These are phyloP conservation scores for Entomophthora muscae DNA, from an alignment of 371 early-diverging fungal genomes.

Conservation along the genomic window DNA sequence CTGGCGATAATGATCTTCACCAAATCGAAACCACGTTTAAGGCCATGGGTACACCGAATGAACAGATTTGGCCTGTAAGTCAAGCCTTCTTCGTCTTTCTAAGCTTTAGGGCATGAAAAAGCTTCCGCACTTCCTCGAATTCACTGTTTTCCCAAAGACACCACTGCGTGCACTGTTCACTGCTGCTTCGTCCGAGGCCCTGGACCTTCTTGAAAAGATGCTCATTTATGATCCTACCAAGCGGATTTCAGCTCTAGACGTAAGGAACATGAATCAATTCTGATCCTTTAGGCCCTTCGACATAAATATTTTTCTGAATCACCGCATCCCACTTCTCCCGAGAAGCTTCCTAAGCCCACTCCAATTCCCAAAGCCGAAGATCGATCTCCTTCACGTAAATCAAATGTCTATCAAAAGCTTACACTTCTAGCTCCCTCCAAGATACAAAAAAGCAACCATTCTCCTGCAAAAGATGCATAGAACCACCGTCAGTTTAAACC, in stretches of 20 bases:
- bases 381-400: background rate
- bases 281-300: conserved; percentile 32
- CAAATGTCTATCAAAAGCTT: background rate
- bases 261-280: conserved; percentile 13
- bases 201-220: conserved; percentile 85
- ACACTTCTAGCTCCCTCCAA: background rate
- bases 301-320: conserved; percentile 82
- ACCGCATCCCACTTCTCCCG: conserved; percentile 74
- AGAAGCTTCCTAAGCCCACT: conserved; percentile 47
- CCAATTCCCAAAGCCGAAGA: background rate
- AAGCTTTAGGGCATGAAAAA: conserved; percentile 36
- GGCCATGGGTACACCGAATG: conserved; percentile 95
- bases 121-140: conserved; percentile 27
- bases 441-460: background rate
- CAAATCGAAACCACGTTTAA: conserved; percentile 89
- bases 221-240: conserved; percentile 79
- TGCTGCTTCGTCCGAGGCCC: conserved; percentile 81
- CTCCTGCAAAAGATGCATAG: background rate
- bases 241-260: conserved; percentile 71
- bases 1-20: conserved; percentile 86
- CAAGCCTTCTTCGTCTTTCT: conserved; percentile 1
- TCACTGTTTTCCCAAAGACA: conserved; percentile 42
- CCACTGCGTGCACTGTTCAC: conserved; percentile 69
- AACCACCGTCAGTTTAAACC: too few species aligned
- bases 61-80: conserved; percentile 86